phyloP scores from a whole-genome alignment of 2,329 filamentous ascomycete species.

The Coniochaeta sp. region DNA sequence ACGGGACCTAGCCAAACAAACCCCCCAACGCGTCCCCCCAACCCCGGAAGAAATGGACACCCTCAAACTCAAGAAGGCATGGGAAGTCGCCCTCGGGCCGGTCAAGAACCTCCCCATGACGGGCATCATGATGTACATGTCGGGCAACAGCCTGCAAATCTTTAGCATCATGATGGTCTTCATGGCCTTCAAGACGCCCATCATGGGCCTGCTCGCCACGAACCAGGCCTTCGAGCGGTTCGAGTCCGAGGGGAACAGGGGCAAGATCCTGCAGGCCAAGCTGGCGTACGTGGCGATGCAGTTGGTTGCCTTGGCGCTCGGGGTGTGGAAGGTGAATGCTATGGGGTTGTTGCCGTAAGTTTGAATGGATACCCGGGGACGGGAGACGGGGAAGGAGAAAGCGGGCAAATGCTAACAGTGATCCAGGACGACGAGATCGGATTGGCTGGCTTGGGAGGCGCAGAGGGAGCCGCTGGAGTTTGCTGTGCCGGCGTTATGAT shows the following conservation, averaged over 20 bases:
- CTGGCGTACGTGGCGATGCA: slow-evolving; percentile 84
- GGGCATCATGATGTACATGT: slow-evolving; percentile 99
- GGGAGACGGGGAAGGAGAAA: neutral
- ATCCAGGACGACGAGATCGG: slow-evolving; percentile 79
- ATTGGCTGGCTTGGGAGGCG: slow-evolving; percentile 95
- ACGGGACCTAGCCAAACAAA: slow-evolving; percentile 38
- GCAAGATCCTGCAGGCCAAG: slow-evolving; percentile 75
- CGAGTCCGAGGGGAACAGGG: slow-evolving; percentile 71
- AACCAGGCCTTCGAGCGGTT: slow-evolving; percentile 87
- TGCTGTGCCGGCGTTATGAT: slow-evolving; percentile 53
- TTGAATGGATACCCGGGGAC: neutral
- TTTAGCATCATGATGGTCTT: slow-evolving; percentile 99
- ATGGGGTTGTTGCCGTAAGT: slow-evolving; percentile 92
- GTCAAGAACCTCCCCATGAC: slow-evolving; percentile 97
- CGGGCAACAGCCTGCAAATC: slow-evolving; percentile 94
- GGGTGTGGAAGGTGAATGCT: slow-evolving; percentile 91
- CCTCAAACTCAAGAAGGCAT: slow-evolving; percentile 96
- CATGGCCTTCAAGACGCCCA: slow-evolving; percentile 96
- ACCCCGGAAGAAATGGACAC: slow-evolving; percentile 85
- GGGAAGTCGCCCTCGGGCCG: slow-evolving; percentile 91
- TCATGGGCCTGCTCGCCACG: slow-evolving; percentile 75
- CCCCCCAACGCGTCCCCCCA: slow-evolving; percentile 55
- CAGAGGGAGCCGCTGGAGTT: slow-evolving; percentile 62
- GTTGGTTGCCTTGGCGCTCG: slow-evolving; percentile 71
- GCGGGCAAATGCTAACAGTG: slow-evolving; percentile 8